Base-by-base conservation (phyloP, 441 rosid genomes). In the Croton laevigatus region DNA sequence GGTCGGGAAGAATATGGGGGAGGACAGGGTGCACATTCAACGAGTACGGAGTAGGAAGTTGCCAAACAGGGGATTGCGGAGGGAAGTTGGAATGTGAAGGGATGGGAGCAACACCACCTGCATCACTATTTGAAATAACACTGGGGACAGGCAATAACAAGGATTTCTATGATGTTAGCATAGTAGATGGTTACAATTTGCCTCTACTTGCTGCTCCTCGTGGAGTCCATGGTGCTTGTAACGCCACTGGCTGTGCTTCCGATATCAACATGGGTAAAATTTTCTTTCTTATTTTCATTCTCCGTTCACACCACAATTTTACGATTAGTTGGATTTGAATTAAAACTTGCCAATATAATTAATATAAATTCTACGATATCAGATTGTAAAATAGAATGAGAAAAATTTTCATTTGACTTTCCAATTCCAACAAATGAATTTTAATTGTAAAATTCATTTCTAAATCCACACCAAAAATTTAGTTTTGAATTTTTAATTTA, bases 1-100 rank as follows among this genome's bases (percentile, higher is more conserved):
- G 99, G 98, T 94, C 90, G 0, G 99, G 96, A 17, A 78, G 98
- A 17, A 84, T 94, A 83, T 92, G 97, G 98, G 98, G 90, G 6
- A 79, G 98, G 8, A 89, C 97, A 3, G 85, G 73, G 53, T 90
- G 98, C 82, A 68, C 84, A 53, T 71, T 81, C 32, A 86, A 88
- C 77, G 68, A 85, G 62, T 68, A 82, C 4, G 89, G 94, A 0
- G 75, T 74, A 20, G 89, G 91, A 74, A 66, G 91, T 13, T 94
- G 97, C 76, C 78, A 65, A 22, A 85, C 98, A 38, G 98, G 88
- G 3, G 98, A 92, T 73, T 92, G 96, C 71, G 91, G 89, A 55
- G 90, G 89, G 0, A 84, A 74, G 62, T 40, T 89, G 6, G 96
- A 90, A 63, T 92, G 99, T 73, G 65, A 81, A 45, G 98, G 98